A percentile compares a stretch with the other conserved stretches of the same genome.
Evolutionary conservation across 306 rosid genomes (phyloP).

Genomic region (Quercus agrifolia): DNA sequence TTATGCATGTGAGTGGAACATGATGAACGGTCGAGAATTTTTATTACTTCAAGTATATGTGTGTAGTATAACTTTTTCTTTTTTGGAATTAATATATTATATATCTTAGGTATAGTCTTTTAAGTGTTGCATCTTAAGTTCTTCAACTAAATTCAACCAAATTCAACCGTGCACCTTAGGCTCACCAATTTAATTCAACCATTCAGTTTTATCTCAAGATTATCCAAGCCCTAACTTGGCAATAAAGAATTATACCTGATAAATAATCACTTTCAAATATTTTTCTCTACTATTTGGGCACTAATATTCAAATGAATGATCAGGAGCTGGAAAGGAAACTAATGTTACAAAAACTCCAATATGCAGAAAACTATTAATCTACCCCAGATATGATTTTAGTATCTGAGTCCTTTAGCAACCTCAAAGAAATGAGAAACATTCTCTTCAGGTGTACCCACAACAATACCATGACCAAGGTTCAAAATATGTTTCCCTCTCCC

Average conservation of each 20-base stretch:
- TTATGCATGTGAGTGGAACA: too few species aligned
- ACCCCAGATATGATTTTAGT: slow-evolving; percentile 26
- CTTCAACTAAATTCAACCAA: too few species aligned
- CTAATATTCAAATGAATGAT: neutral
- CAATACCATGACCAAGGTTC: slow-evolving; percentile 63
- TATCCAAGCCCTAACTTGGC: neutral
- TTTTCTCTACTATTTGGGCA: neutral
- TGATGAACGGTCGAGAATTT: too few species aligned
- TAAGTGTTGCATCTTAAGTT: too few species aligned
- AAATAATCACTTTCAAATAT: neutral
- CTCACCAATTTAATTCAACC: neutral
- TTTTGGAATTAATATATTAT: too few species aligned
- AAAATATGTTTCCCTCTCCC: slow-evolving; percentile 74
- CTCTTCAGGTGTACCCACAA: slow-evolving; percentile 46
- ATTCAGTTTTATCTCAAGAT: neutral
- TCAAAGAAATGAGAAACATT: slow-evolving; percentile 94
- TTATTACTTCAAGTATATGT: too few species aligned
- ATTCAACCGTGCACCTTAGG: too few species aligned
- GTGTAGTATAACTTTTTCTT: too few species aligned
- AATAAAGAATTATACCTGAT: neutral
- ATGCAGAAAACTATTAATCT: slow-evolving; percentile 14
- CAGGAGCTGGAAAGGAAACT: neutral
- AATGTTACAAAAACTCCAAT: slow-evolving; percentile 13
- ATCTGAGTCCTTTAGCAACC: slow-evolving; percentile 85
- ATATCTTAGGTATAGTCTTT: too few species aligned